These are phyloP conservation scores for Lactarius pseudohatsudake DNA, from an alignment of 768 basidiomycete genomes.

Conservation along the genomic window DNA sequence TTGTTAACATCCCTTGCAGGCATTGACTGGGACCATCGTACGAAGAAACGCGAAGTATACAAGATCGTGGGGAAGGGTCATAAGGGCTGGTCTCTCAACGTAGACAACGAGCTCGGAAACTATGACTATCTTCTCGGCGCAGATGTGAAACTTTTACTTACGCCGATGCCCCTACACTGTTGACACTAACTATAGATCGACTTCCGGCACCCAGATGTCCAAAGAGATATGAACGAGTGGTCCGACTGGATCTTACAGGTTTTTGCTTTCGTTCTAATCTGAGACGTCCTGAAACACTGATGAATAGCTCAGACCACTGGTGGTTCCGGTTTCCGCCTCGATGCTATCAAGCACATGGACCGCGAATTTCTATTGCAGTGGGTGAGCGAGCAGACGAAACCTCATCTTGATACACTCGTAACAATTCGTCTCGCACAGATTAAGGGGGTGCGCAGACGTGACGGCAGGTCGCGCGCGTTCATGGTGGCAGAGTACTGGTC, in stretches of 20 bases:
- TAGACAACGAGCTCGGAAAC: conserved; percentile 84
- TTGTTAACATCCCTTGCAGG: conserved; percentile 43
- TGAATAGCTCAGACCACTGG: conserved; percentile 54
- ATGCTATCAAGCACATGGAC: conserved; percentile 91
- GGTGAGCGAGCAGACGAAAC: conserved; percentile 43
- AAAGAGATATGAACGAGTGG: conserved; percentile 73
- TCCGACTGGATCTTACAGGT: conserved; percentile 73
- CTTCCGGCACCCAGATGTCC: conserved; percentile 78
- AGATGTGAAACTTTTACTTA: conserved; percentile 48
- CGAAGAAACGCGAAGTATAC: conserved; percentile 63
- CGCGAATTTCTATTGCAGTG: conserved; percentile 64
- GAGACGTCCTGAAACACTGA: background rate
- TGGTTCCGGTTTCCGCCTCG: conserved; percentile 76
- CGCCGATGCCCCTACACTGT: conserved; percentile 9
- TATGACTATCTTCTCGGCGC: conserved; percentile 80
- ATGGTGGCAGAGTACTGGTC: conserved; percentile 83
- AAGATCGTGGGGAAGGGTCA: conserved; percentile 65
- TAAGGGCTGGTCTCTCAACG: conserved; percentile 79
- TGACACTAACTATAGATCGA: conserved; percentile 56
- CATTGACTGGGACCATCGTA: conserved; percentile 79
- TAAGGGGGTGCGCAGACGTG: conserved; percentile 46
- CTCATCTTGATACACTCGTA: conserved; percentile 8
- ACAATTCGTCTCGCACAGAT: conserved; percentile 42
- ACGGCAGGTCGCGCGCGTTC: conserved; percentile 56
- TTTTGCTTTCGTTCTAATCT: conserved; percentile 1